Percentiles rank a stretch among this genome's conserved stretches.
Evolutionary conservation across 768 basidiomycete genomes (phyloP).

Genomic region (Hortiboletus campestris): DNA sequence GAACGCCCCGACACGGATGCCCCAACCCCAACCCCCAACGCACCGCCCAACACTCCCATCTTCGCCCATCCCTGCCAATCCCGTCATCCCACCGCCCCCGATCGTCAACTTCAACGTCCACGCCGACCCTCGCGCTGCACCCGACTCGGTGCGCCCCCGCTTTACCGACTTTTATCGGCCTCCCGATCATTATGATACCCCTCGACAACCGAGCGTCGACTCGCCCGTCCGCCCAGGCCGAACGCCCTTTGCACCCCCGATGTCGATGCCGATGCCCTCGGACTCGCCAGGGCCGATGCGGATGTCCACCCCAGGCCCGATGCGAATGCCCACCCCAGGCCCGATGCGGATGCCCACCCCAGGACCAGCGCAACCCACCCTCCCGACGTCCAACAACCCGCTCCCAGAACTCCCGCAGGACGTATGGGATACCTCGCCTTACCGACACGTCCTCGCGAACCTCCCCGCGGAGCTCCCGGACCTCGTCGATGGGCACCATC

Average conservation of each 20-base stretch:
- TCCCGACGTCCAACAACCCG: conserved; percentile 42
- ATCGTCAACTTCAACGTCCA: conserved; percentile 3
- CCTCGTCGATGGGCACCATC: conserved; percentile 11
- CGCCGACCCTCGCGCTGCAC: background rate
- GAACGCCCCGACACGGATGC: conserved; percentile 17
- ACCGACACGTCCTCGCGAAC: conserved; percentile 48
- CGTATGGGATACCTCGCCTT: conserved; percentile 56
- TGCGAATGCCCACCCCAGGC: background rate
- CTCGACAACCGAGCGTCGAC: background rate
- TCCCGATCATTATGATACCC: conserved; percentile 5
- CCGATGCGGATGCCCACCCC: background rate
- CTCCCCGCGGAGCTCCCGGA: conserved; percentile 44
- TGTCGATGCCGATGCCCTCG: conserved; percentile 4
- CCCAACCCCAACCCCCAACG: conserved; percentile 6
- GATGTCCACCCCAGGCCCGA: background rate
- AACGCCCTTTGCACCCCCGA: conserved; percentile 8
- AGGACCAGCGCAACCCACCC: too few relatives aligned
- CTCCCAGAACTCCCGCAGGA: conserved; percentile 63
- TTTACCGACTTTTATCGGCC: conserved; percentile 31
- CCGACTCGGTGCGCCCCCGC: conserved; percentile 20
- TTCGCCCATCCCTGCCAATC: conserved; percentile 5
- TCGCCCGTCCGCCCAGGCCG: conserved; percentile 9
- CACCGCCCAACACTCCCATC: conserved; percentile 15
- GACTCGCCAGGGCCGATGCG: background rate
- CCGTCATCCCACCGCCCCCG: conserved; percentile 26